phyloP scores from a whole-genome alignment of 495 filamentous ascomycete species.

The Penicillium tannophilum region DNA sequence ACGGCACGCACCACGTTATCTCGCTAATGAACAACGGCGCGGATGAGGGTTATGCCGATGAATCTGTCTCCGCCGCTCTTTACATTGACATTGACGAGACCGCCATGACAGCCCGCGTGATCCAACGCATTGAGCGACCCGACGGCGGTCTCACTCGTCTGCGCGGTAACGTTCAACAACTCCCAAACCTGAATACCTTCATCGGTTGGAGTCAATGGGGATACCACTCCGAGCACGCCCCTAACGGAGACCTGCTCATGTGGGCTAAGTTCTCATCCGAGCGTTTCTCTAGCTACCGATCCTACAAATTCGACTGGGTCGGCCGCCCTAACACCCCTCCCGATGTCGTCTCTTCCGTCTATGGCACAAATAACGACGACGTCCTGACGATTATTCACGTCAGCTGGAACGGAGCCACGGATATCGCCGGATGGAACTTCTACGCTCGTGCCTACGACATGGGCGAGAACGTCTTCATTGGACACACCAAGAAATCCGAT shows the following conservation, averaged over 20 bases:
- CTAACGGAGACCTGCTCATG: conserved; percentile 52
- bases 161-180: conserved; percentile 57
- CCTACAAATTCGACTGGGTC: conserved; percentile 36
- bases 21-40: conserved; percentile 56
- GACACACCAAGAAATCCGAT: conserved; percentile 21
- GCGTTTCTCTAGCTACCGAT: conserved; percentile 33
- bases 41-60: conserved; percentile 39
- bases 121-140: conserved; percentile 42
- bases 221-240: conserved; percentile 50
- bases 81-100: conserved; percentile 50
- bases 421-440: conserved; percentile 39
- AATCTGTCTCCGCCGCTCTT: conserved; percentile 51
- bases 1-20: conserved; percentile 44
- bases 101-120: conserved; percentile 44
- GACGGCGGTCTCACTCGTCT: conserved; percentile 46
- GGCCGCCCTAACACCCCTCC: conserved; percentile 30
- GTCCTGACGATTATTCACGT: conserved; percentile 37
- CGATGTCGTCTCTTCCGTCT: conserved; percentile 26
- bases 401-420: conserved; percentile 51
- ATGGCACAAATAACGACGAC: conserved; percentile 25
- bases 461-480: conserved; percentile 20
- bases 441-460: conserved; percentile 28
- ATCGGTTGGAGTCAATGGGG: conserved; percentile 57
- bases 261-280: conserved; percentile 25
- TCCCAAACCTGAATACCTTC: conserved; percentile 52